These are phyloP conservation scores for Teratosphaeria viscida DNA, from an alignment of 2,329 filamentous ascomycete genomes.

Conservation along the genomic window DNA sequence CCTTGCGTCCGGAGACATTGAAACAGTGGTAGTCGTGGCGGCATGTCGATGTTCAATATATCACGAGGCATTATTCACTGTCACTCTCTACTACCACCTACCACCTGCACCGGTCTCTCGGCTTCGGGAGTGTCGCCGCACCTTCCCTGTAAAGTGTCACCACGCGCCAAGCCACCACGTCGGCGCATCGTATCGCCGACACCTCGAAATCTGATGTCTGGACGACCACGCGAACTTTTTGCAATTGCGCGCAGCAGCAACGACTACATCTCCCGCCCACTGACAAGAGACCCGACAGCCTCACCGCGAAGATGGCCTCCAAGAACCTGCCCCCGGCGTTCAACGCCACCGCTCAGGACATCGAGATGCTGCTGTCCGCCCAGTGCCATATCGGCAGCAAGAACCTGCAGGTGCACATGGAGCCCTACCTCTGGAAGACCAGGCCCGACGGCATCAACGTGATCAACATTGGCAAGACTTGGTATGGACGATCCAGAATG, in stretches of 20 bases:
- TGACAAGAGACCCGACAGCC: conserved; percentile 1
- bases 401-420: conserved; percentile 99
- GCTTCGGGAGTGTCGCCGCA: background rate
- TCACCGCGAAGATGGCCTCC: conserved; percentile 74
- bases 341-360: conserved; percentile 95
- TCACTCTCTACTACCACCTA: background rate
- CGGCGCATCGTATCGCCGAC: background rate
- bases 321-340: conserved; percentile 88
- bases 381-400: conserved; percentile 95
- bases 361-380: conserved; percentile 97
- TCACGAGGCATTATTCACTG: conserved; percentile 1
- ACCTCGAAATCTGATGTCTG: background rate
- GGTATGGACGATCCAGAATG: conserved; percentile 47
- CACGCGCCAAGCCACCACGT: background rate
- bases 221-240: background rate
- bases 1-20: conserved; percentile 26
- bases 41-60: conserved; percentile 24
- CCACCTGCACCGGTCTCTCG: background rate
- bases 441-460: conserved; percentile 97
- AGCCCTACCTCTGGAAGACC: conserved; percentile 99
- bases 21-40: conserved; percentile 36
- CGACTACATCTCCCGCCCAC: background rate
- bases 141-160: background rate
- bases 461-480: conserved; percentile 99
- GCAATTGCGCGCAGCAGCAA: background rate